These are phyloP conservation scores for Echeveria elegans DNA, from an alignment of 164 flowering plant species.

Conservation along the genomic window DNA sequence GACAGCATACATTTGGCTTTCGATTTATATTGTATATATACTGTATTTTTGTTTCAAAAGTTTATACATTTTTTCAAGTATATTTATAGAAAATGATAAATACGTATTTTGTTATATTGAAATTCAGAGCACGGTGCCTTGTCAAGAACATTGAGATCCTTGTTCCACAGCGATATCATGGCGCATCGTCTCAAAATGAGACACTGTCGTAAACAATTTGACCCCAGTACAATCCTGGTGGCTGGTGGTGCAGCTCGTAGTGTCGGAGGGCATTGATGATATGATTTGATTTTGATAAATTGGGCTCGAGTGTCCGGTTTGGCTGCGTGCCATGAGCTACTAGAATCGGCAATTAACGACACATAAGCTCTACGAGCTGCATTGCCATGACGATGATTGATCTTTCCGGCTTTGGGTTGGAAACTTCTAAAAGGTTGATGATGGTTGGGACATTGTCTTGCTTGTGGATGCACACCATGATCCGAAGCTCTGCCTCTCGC, in stretches of 20 bases:
- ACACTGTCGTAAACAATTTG: constrained; percentile 28
- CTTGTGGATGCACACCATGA: constrained; percentile 30
- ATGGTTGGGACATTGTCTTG: constrained; percentile 28
- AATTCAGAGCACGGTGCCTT: neutral
- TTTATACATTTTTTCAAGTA: neutral
- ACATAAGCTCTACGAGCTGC: constrained; percentile 32
- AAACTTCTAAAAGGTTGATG: constrained; percentile 27
- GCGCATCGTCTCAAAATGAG: constrained; percentile 27
- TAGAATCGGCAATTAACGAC: constrained; percentile 29
- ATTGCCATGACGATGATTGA: constrained; percentile 23
- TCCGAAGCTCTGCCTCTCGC: constrained; percentile 25
- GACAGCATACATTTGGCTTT: too few relatives aligned
- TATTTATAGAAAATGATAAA: too few relatives aligned
- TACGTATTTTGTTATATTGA: too few relatives aligned
- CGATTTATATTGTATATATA: neutral
- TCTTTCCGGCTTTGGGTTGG: constrained; percentile 23
- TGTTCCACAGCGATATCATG: constrained; percentile 32
- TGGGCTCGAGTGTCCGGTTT: constrained; percentile 1
- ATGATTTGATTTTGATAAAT: constrained; percentile 10
- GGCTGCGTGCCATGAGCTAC: constrained; percentile 15
- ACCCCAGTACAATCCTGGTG: constrained; percentile 17
- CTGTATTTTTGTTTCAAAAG: neutral
- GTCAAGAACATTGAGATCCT: constrained; percentile 22
- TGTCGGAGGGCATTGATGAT: constrained; percentile 28
- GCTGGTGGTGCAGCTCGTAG: constrained; percentile 23